Base-by-base conservation (phyloP, 2,329 filamentous ascomycete genomes). In the Diplocarpon rosae region DNA sequence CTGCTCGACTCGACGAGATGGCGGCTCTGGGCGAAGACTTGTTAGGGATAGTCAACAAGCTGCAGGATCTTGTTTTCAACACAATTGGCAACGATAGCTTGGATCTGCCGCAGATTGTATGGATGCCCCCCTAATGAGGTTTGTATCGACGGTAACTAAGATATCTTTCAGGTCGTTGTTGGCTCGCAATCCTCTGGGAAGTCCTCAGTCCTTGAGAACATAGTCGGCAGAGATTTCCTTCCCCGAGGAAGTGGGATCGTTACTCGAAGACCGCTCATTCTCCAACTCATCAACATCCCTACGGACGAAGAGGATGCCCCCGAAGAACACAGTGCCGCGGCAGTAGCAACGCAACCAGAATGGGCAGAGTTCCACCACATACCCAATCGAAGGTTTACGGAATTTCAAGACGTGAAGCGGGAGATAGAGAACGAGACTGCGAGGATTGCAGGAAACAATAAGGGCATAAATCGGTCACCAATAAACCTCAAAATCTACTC, bases 401-500 rank as follows among this genome's bases (percentile, higher is more conserved):
- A 96, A 65, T 98, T 98, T 66, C 76, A 75, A 59, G 85, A 93
- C 63, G 90, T 98, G 57, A 92, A 93, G 67, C 80, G 85, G 60
- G 92, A 98, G 68, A 96, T 98, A 58, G 92, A 96, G 69, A 89
- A 86, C 52, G 92, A 98, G 69, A 98, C 93, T 15, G 80, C 87
- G 47, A 80, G 92, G 58, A 94, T 98, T 69, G 85, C 85, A 47
- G 92, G 92, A 58, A 93, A 78, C 69, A 98, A 98, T 70, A 96
- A 96, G 68, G 92, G 92, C 59, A 98, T 98, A 70, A 95, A 95
- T 65, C 76, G 92, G 52, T 86, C 94, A 63, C 88, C 92, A 48
- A 98, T 98, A 65, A 96, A 98, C 67, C 76, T 98, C 55, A 96
- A 96, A 65, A 92, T 98, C 52, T 98, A 95, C 70, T 96, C 92